phyloP scores from a whole-genome alignment of 2,329 filamentous ascomycete genomes.

The Sclerotinia sclerotiorum region DNA sequence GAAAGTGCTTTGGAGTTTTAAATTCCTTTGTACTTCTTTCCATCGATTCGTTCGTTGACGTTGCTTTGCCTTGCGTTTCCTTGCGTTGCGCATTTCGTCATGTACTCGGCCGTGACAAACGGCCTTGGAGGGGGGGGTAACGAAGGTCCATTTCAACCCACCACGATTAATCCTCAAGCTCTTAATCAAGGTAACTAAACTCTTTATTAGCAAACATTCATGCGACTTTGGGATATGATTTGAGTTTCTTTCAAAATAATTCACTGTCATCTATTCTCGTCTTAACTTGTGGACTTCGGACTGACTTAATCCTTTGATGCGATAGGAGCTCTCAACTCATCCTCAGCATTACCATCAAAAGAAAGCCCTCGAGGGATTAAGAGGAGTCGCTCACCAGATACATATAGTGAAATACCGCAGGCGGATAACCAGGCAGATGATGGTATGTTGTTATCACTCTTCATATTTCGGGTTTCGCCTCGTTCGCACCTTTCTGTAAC shows the following conservation, averaged over 20 bases:
- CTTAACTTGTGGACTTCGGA: background rate
- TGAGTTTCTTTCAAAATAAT: background rate
- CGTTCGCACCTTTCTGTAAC: constrained; percentile 31
- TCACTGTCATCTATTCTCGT: background rate
- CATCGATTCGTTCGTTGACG: background rate
- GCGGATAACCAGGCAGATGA: constrained; percentile 65
- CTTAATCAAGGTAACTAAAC: constrained; percentile 21
- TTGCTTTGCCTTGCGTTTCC: background rate
- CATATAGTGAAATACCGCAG: constrained; percentile 55
- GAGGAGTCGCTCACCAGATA: constrained; percentile 69
- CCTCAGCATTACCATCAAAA: constrained; percentile 51
- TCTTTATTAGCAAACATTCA: background rate
- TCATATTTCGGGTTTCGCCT: constrained; percentile 25
- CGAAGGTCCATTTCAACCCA: constrained; percentile 23
- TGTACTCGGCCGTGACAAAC: constrained; percentile 26
- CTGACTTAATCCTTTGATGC: constrained; percentile 7
- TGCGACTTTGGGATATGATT: background rate
- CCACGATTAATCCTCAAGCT: constrained; percentile 25
- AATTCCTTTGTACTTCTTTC: background rate
- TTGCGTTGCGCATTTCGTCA: constrained; percentile 21
- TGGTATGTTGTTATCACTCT: constrained; percentile 64
- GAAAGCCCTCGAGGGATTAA: constrained; percentile 69
- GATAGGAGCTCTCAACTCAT: constrained; percentile 37
- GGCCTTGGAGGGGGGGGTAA: constrained; percentile 22
- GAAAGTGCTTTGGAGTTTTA: background rate